A percentile compares a stretch with the other conserved stretches of the same genome.
Conservation (phyloP, 495 filamentous ascomycete genomes). For the Penicillium simplicissimum region DNA sequence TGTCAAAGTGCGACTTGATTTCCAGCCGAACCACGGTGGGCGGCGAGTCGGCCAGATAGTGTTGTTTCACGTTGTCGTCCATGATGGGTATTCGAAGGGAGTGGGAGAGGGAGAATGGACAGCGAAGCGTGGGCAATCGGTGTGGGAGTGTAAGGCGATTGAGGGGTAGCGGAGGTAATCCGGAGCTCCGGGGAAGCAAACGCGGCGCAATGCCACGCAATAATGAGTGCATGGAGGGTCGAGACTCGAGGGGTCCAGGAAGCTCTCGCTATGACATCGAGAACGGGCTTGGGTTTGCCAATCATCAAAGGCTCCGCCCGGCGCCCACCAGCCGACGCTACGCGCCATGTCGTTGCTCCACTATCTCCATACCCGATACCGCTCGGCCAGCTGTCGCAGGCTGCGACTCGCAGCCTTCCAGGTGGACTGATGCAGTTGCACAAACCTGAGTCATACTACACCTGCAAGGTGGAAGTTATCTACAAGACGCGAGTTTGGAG, state of each 20-base stretch:
- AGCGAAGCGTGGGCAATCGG: slow-evolving; percentile 19
- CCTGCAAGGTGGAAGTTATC: too few species aligned
- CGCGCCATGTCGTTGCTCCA: background rate
- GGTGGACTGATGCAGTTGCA: background rate
- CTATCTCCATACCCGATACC: background rate
- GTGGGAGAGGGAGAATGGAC: slow-evolving; percentile 19
- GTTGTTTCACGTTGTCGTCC: slow-evolving; percentile 49
- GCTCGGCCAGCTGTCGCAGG: too few species aligned
- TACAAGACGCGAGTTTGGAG: background rate
- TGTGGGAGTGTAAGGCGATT: slow-evolving; percentile 16
- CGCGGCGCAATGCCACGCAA: slow-evolving; percentile 37
- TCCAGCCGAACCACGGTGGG: slow-evolving; percentile 82
- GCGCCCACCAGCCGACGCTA: slow-evolving; percentile 2
- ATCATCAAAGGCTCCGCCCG: slow-evolving; percentile 4
- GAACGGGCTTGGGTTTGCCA: slow-evolving; percentile 8
- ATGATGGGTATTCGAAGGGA: slow-evolving; percentile 27
- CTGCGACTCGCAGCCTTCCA: too few species aligned
- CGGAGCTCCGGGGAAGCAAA: slow-evolving; percentile 36
- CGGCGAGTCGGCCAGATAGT: slow-evolving; percentile 88
- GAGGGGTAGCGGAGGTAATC: slow-evolving; percentile 32
- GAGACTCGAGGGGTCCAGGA: slow-evolving; percentile 6
- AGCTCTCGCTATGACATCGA: slow-evolving; percentile 26
- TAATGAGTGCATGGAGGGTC: slow-evolving; percentile 26
- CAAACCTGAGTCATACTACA: background rate
- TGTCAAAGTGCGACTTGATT: slow-evolving; percentile 87